These are phyloP conservation scores for Didymella segeticola DNA, from an alignment of 2,329 filamentous ascomycete genomes.

Conservation along the genomic window DNA sequence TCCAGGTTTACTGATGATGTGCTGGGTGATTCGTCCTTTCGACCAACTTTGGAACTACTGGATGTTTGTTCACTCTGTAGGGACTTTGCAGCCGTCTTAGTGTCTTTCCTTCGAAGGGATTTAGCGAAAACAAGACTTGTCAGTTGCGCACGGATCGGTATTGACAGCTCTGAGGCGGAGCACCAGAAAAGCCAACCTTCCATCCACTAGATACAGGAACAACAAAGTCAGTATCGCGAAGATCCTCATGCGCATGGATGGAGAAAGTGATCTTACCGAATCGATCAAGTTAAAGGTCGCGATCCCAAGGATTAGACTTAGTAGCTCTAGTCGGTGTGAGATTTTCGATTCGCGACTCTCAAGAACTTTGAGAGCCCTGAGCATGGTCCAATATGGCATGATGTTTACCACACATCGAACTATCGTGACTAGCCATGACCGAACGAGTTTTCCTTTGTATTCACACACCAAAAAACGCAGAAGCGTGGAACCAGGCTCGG, in stretches of 20 bases:
- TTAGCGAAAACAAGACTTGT: conserved; percentile 78
- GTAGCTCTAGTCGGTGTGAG: background rate
- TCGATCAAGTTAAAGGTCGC: conserved; percentile 1
- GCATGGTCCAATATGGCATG: background rate
- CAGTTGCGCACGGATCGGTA: conserved; percentile 64
- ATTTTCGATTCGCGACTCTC: background rate
- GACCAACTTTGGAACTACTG: background rate
- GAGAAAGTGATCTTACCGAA: background rate
- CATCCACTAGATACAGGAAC: conserved; percentile 2
- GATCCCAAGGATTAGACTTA: background rate
- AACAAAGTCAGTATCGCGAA: background rate
- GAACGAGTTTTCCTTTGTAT: background rate
- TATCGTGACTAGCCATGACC: conserved; percentile 2
- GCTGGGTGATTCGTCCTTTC: conserved; percentile 43
- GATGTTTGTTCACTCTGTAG: background rate
- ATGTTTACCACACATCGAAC: background rate
- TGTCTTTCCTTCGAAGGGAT: conserved; percentile 77
- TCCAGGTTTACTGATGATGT: conserved; percentile 48
- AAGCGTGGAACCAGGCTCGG: background rate
- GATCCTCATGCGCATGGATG: background rate
- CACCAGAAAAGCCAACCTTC: conserved; percentile 5
- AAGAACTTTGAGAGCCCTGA: background rate
- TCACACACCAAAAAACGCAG: background rate
- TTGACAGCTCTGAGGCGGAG: background rate
- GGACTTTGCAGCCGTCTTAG: conserved; percentile 62